Percentiles rank a stretch among this genome's conserved stretches.
Conservation (phyloP, 2,329 filamentous ascomycete genomes). For the Gremmenia infestans region DNA sequence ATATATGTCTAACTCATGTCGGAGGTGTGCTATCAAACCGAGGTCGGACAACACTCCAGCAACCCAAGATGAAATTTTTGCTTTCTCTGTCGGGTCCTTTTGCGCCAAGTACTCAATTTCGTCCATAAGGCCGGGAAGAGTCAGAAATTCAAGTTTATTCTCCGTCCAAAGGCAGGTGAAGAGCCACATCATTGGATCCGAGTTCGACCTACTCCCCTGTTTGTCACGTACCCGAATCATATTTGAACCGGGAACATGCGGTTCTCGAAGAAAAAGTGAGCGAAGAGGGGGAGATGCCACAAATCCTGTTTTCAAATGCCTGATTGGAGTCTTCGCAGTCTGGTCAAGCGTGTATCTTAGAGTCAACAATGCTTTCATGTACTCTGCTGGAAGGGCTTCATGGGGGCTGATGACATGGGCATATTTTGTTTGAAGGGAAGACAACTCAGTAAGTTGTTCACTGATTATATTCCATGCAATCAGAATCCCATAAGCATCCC, state of each 20-base stretch:
- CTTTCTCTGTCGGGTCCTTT: conserved; percentile 14
- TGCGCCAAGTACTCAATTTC: conserved; percentile 14
- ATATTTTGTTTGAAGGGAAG: conserved; percentile 33
- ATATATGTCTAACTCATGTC: conserved; percentile 18
- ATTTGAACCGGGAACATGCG: conserved; percentile 23
- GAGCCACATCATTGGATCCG: conserved; percentile 6
- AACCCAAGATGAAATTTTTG: conserved; percentile 17
- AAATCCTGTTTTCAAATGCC: conserved; percentile 24
- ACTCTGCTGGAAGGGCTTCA: conserved; percentile 36
- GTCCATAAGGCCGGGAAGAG: conserved; percentile 16
- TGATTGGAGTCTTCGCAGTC: conserved; percentile 31
- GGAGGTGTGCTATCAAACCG: conserved; percentile 12
- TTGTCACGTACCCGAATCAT: conserved; percentile 10
- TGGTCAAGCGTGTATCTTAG: conserved; percentile 36
- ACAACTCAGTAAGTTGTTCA: conserved; percentile 23
- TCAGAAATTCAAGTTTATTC: not conserved
- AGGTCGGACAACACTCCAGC: conserved; percentile 10
- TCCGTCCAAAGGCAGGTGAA: conserved; percentile 13
- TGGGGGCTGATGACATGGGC: conserved; percentile 27
- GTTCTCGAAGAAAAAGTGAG: conserved; percentile 30
- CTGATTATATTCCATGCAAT: conserved; percentile 10
- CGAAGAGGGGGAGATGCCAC: conserved; percentile 38
- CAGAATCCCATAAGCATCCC: conserved; percentile 27
- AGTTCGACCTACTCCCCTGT: not conserved
- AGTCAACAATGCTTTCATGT: conserved; percentile 35